Base-by-base conservation (phyloP, 192 early-diverging fungal genomes). In the Coemansia sp. region DNA sequence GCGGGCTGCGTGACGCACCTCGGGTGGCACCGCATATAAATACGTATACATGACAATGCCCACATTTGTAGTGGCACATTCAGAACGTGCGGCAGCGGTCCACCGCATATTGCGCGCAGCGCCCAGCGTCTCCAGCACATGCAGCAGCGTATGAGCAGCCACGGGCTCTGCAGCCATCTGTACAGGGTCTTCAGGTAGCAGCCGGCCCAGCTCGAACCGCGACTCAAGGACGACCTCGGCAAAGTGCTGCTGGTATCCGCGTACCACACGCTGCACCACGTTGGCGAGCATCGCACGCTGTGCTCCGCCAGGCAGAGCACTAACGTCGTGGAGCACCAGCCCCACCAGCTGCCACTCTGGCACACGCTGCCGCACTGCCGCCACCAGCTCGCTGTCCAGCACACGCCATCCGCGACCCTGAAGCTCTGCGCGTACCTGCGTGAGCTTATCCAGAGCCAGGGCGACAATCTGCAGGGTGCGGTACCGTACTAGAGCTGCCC, bases 241-340 rank as follows among this genome's bases (percentile, higher is more conserved):
- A 50, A 81, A 81, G 38, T 81, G 69, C 41, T 45, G 21, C 63
- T 81, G 78, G 63, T 75, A 75, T 4, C 69, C 78, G 38, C 59
- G 23, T 23, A 75, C 66, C 41, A 81, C 69, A n/a, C 73, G 69
- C 73, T 75, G 64, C 47, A 81, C 38, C 15, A 65, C 72, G n/a
- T 58, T 64, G 55, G 55, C 29, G 22, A 75, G 29, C 53, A 81
- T 38, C 10, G 66, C 65, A 5, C 59, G 69, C 17, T 53, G 41
- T 5, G 47, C 8, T 2, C 25, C 54, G 1, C 22, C 25, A 5
- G 58, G 22, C 22, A 39, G 17, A 1, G 56, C 27, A 39, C 32
- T 22, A 2, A 73, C 8, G 22, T 73, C 72, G 17, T 59, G 69
- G 56, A 69, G 72, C 21, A 72, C 47, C 14, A 55, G 11, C 4